A percentile compares a stretch with the other conserved stretches of the same genome.
Evolutionary conservation across 1,139 yeast species (phyloP).

Genomic region (Sugiyamaella sp.): DNA sequence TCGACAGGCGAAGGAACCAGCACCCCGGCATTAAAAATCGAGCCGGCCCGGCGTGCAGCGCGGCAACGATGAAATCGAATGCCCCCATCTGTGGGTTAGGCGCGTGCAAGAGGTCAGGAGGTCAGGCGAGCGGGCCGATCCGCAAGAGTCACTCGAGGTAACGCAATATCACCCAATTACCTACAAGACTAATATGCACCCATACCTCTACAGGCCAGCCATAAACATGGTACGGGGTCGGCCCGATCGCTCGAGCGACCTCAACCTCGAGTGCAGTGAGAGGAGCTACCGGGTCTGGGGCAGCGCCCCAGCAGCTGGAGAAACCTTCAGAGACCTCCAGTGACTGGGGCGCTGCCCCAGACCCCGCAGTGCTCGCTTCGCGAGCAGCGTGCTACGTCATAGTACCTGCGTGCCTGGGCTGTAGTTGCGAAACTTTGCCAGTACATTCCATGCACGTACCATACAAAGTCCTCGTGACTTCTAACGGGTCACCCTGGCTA

Average conservation of each 20-base stretch:
- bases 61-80: neutral
- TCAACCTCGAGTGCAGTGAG: neutral
- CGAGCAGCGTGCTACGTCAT: too few relatives aligned
- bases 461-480: too few relatives aligned
- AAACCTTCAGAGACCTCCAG: neutral
- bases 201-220: neutral
- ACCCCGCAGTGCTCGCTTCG: too few relatives aligned
- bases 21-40: neutral
- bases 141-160: constrained; percentile 2
- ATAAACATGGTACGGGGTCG: neutral
- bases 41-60: neutral
- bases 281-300: neutral
- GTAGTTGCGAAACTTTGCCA: too few relatives aligned
- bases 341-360: constrained; percentile 11
- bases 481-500: neutral
- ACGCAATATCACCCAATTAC: too few relatives aligned
- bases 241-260: neutral
- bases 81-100: neutral
- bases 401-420: too few relatives aligned
- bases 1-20: too few relatives aligned
- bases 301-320: neutral
- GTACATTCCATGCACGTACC: too few relatives aligned
- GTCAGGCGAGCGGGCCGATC: constrained; percentile 1
- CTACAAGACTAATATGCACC: too few relatives aligned
- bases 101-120: neutral